phyloP scores from a whole-genome alignment of 768 basidiomycete species.

The Cubamyces sp. region DNA sequence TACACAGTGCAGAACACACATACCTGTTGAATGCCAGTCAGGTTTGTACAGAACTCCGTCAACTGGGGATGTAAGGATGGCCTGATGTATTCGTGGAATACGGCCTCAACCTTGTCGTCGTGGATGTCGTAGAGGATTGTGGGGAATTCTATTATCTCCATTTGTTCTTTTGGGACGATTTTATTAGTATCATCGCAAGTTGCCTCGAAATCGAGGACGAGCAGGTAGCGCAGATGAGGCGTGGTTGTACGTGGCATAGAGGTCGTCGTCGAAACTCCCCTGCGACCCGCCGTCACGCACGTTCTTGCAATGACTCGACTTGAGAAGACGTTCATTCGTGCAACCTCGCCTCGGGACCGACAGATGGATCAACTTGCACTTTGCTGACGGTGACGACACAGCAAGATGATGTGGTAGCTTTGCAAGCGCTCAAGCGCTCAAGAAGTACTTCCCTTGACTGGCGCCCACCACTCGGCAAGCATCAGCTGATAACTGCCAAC shows the following conservation, averaged over 20 bases:
- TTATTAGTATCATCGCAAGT: conserved; percentile 29
- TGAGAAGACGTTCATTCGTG: not conserved
- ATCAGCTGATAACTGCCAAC: too few relatives aligned
- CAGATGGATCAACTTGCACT: not conserved
- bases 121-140: conserved; percentile 34
- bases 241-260: not conserved
- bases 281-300: not conserved
- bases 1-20: not conserved
- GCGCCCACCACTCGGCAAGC: too few relatives aligned
- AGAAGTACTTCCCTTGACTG: not conserved
- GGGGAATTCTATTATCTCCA: conserved; percentile 38
- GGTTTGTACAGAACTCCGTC: conserved; percentile 34
- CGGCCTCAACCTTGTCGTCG: conserved; percentile 29
- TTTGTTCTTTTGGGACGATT: conserved; percentile 11
- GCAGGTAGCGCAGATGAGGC: conserved; percentile 26
- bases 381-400: too few relatives aligned
- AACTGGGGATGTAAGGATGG: conserved; percentile 28
- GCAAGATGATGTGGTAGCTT: too few relatives aligned
- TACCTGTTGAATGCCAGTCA: conserved; percentile 38
- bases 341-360: not conserved
- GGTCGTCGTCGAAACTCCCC: not conserved
- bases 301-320: conserved; percentile 1
- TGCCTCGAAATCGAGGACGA: conserved; percentile 37
- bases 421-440: too few relatives aligned
- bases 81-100: conserved; percentile 37